A percentile compares a stretch with the other conserved stretches of the same genome.
Conservation (phyloP, 495 filamentous ascomycete genomes). For the Annulohypoxylon nitens region DNA sequence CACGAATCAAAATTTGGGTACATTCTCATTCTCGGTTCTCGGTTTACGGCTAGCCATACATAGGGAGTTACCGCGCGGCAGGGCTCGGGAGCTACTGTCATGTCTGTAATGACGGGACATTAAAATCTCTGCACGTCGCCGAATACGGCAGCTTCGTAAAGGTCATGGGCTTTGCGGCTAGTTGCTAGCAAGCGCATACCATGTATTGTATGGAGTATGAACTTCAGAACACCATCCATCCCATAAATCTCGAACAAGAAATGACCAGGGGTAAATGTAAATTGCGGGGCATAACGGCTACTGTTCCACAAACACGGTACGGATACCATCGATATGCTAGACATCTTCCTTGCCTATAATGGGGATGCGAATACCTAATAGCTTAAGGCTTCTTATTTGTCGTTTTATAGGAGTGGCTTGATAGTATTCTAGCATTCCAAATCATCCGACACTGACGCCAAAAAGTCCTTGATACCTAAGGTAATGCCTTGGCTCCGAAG, state of each 20-base stretch:
- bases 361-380: not conserved
- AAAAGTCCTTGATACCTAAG: not conserved
- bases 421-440: constrained; percentile 13
- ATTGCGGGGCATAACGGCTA: constrained; percentile 41
- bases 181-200: constrained; percentile 3
- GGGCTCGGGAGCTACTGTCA: constrained; percentile 19
- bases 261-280: constrained; percentile 17
- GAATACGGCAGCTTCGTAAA: constrained; percentile 13
- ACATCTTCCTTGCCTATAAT: constrained; percentile 43
- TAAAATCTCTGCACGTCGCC: constrained; percentile 31
- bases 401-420: constrained; percentile 7
- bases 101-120: constrained; percentile 22
- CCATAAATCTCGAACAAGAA: constrained; percentile 14
- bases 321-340: constrained; percentile 38
- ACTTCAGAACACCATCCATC: constrained; percentile 10
- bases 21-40: constrained; percentile 13
- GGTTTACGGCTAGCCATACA: constrained; percentile 5
- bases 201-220: not conserved
- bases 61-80: constrained; percentile 11
- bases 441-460: constrained; percentile 7
- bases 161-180: constrained; percentile 18
- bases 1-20: not conserved
- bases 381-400: not conserved
- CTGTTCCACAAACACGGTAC: constrained; percentile 25
- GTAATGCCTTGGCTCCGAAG: constrained; percentile 6